These are phyloP conservation scores for Amniculicola lignicola DNA, from an alignment of 495 filamentous ascomycete genomes.

Conservation along the genomic window DNA sequence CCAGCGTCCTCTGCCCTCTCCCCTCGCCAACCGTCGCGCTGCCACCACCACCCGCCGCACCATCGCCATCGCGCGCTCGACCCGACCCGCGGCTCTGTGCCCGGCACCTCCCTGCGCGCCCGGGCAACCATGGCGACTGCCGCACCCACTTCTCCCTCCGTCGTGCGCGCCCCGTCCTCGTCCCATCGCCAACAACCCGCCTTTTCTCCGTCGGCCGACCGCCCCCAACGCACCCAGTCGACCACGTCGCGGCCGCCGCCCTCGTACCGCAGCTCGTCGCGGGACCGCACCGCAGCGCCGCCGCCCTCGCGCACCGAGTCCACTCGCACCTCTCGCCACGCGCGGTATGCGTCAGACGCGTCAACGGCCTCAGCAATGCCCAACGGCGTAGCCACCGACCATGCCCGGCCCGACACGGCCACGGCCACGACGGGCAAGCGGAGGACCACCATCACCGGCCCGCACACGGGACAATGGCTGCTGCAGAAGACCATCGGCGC, in stretches of 20 bases:
- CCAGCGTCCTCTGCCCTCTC: too few species aligned
- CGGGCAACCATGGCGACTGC: slow-evolving; percentile 51
- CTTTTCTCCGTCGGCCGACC: slow-evolving; percentile 47
- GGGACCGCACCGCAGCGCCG: slow-evolving; percentile 50
- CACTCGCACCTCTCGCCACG: slow-evolving; percentile 46
- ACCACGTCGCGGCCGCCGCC: slow-evolving; percentile 45
- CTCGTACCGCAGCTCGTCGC: slow-evolving; percentile 54
- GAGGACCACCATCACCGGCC: slow-evolving; percentile 78
- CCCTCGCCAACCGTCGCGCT: too few species aligned
- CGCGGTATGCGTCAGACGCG: slow-evolving; percentile 47
- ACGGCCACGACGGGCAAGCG: slow-evolving; percentile 48
- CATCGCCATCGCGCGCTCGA: too few species aligned
- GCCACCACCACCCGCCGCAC: too few species aligned
- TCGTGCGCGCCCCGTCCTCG: slow-evolving; percentile 55
- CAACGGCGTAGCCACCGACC: slow-evolving; percentile 48
- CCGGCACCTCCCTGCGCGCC: slow-evolving; percentile 28
- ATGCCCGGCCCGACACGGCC: slow-evolving; percentile 44
- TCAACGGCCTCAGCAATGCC: slow-evolving; percentile 53
- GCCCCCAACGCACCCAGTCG: slow-evolving; percentile 57
- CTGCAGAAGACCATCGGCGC: slow-evolving; percentile 97
- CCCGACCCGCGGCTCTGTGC: too few species aligned
- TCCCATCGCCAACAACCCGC: slow-evolving; percentile 50
- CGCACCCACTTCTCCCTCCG: slow-evolving; percentile 45
- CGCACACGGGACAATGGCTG: slow-evolving; percentile 81
- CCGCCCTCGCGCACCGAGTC: slow-evolving; percentile 54